phyloP scores from a whole-genome alignment of 257 asterid genomes.

The Solanum paucissectum region DNA sequence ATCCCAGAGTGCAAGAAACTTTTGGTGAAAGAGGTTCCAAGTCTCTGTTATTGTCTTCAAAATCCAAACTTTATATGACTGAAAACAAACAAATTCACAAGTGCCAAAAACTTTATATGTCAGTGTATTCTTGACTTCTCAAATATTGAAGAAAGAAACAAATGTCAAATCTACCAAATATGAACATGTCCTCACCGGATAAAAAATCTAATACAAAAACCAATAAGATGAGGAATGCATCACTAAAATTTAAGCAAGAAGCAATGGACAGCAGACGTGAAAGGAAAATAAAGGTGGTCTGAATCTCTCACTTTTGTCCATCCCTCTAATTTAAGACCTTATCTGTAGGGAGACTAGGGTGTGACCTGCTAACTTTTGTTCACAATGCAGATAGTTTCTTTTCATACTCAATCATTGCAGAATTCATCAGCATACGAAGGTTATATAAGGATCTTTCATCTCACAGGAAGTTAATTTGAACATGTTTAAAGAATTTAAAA shows the following conservation, averaged over 20 bases:
- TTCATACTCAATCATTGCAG: neutral
- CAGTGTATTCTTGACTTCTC: neutral
- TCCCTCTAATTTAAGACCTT: neutral
- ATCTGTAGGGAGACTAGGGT: neutral
- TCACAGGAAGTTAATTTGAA: neutral
- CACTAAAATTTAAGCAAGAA: neutral
- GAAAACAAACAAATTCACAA: constrained; percentile 2
- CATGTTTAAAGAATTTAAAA: neutral
- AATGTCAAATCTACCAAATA: neutral
- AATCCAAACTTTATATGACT: constrained; percentile 78
- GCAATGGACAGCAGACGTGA: neutral
- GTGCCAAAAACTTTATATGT: neutral
- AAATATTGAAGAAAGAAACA: neutral
- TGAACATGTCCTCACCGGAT: neutral
- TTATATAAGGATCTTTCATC: neutral
- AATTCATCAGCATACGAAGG: neutral
- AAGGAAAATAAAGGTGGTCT: neutral
- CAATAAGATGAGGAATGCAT: neutral
- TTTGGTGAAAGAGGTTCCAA: constrained; percentile 73
- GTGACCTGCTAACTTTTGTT: neutral
- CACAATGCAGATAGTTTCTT: neutral
- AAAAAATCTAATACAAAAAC: neutral
- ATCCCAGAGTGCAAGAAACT: constrained; percentile 87
- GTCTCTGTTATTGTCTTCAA: constrained; percentile 70
- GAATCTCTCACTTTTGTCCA: neutral